Percentiles rank a stretch among this genome's conserved stretches.
Conservation (phyloP, 2,329 filamentous ascomycete genomes). For the Zymoseptoria brevis region DNA sequence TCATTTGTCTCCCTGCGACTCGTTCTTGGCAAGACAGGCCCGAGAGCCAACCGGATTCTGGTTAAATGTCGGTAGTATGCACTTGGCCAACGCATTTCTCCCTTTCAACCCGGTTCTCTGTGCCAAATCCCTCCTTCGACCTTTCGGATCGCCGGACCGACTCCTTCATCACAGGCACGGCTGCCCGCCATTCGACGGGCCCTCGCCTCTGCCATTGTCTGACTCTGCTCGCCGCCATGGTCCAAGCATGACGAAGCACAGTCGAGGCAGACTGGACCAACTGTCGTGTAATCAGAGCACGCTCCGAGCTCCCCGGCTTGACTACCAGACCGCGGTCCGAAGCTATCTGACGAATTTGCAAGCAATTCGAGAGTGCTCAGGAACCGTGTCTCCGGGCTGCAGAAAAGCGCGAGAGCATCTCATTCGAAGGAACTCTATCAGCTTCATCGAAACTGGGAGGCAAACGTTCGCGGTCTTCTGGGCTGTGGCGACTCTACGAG, state of each 20-base stretch:
- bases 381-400: neutral
- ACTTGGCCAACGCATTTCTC: neutral
- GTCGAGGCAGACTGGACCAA: too few relatives aligned
- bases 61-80: neutral
- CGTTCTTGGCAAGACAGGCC: neutral
- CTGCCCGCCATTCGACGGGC: too few relatives aligned
- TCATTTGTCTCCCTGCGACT: neutral
- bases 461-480: neutral
- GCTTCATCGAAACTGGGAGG: neutral
- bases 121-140: neutral
- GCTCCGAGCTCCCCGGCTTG: too few relatives aligned
- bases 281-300: too few relatives aligned
- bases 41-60: neutral
- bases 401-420: neutral
- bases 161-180: neutral
- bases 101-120: neutral
- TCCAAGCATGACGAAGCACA: too few relatives aligned
- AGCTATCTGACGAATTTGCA: too few relatives aligned
- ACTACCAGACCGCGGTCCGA: too few relatives aligned
- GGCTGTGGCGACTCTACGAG: neutral
- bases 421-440: neutral
- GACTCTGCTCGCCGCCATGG: too few relatives aligned
- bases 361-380: neutral
- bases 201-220: too few relatives aligned
- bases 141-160: neutral